Base-by-base conservation (phyloP, 768 basidiomycete species). In the Pleurotus giganteus region DNA sequence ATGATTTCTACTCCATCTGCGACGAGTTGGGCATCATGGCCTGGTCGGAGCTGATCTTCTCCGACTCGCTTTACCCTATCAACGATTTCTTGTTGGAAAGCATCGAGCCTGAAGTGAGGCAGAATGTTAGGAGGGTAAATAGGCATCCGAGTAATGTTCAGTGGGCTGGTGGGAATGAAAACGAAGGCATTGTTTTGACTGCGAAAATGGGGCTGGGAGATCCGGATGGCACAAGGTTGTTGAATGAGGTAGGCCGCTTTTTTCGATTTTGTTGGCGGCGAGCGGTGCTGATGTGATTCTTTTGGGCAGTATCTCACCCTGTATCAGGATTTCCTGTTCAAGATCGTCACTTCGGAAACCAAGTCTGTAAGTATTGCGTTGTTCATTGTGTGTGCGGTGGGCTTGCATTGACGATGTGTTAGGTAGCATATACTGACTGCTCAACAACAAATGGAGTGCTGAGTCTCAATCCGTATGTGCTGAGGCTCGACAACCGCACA, bases 41-140 rank as follows among this genome's bases (percentile, higher is more conserved):
- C 1, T 84, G 83, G 83, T 81, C 81, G 1, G 83, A 85, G 59
- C 74, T 83, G 50, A 81, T 81, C 47, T 84, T 83, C 66, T 82
- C 82, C 0, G 82, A 84, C 54, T 67, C 77, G 1, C 58, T 82
- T 23, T 83, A 82, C 57, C 78, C 82, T 1, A 75, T 82, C 66
- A 81, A 84, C 57, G 69, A 74, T 56, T 83, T 80, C 58, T 53
- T 84, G 19, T 62, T 84, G 28, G 75, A 75, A 52, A 73, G 76
- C 2, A 63, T 83, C 49, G 79, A 79, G 42, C 76, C 79, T 1
- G 83, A 84, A 61, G 78, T 83, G 12, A 69, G 78, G 17, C 79
- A 84, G 65, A 83, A 84, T 54, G 78, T 83, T 1, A 69, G 82
- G 19, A 68, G 83, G 21, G 62, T 82, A 17, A 84, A 83, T 57